phyloP scores from a whole-genome alignment of 1,284 basidiomycete genomes.

The Ceratobasidium sp. region DNA sequence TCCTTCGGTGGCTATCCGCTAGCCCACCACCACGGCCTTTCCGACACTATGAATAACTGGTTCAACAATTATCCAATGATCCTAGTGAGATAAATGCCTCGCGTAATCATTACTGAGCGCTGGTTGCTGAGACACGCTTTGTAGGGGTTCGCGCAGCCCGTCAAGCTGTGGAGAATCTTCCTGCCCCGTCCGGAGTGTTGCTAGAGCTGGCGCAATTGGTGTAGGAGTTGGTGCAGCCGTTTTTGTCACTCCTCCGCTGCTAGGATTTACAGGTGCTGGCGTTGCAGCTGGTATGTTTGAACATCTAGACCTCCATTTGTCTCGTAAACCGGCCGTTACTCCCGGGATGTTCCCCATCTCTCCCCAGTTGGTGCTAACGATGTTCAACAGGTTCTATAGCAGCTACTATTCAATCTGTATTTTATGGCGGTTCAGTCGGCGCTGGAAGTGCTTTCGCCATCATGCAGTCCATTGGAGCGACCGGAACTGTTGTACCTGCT shows the following conservation, averaged over 20 bases:
- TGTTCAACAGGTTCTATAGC: constrained; percentile 24
- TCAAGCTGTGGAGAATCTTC: background rate
- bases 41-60: constrained; percentile 4
- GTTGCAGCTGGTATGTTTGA: background rate
- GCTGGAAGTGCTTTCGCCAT: constrained; percentile 33
- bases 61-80: background rate
- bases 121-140: too few relatives aligned
- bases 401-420: constrained; percentile 27
- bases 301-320: background rate
- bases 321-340: too few relatives aligned
- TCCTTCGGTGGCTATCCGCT: background rate
- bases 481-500: constrained; percentile 7
- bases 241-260: constrained; percentile 12
- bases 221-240: constrained; percentile 12
- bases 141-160: constrained; percentile 8
- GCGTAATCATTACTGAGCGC: too few relatives aligned
- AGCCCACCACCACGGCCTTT: background rate
- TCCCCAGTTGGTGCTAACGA: background rate
- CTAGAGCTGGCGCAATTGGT: constrained; percentile 16
- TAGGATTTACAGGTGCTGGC: constrained; percentile 22
- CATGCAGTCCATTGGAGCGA: constrained; percentile 28
- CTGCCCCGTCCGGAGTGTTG: background rate
- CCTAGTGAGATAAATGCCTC: background rate
- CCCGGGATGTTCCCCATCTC: too few relatives aligned
- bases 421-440: constrained; percentile 27